Evolutionary conservation across 768 basidiomycete species (phyloP).

Genomic region (Pholiota microspora): DNA sequence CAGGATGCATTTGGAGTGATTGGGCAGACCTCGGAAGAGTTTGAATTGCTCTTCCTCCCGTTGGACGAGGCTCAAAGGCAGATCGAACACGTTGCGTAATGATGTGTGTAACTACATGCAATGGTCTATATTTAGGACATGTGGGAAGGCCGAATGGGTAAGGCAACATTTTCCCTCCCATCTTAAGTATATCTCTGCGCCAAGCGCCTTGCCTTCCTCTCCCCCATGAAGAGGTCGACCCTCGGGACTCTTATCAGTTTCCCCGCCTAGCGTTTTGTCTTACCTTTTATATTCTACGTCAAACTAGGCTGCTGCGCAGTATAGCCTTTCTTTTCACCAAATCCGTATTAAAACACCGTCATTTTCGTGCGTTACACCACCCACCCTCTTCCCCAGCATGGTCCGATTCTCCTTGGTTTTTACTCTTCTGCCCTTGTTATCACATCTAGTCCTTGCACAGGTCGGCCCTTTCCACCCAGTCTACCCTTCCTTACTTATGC

Average conservation of each 20-base stretch:
- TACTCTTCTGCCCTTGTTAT: slow-evolving; percentile 2
- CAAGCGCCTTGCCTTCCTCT: neutral
- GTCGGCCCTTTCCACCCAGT: neutral
- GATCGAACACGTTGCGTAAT: slow-evolving; percentile 23
- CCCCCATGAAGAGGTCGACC: slow-evolving; percentile 4
- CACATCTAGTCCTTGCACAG: neutral
- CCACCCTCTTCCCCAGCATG: slow-evolving; percentile 5
- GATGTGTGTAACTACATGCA: slow-evolving; percentile 1
- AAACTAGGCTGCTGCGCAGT: slow-evolving; percentile 7
- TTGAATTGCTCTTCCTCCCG: slow-evolving; percentile 70
- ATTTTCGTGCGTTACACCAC: neutral
- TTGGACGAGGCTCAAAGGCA: slow-evolving; percentile 19
- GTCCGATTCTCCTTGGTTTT: slow-evolving; percentile 3
- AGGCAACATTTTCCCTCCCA: neutral
- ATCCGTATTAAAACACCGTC: neutral
- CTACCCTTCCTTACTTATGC: neutral
- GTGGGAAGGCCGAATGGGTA: neutral
- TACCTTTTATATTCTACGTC: neutral
- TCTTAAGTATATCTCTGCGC: neutral
- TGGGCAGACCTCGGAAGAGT: slow-evolving; percentile 76
- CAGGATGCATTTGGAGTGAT: slow-evolving; percentile 94
- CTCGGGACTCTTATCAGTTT: slow-evolving; percentile 1
- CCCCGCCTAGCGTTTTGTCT: neutral
- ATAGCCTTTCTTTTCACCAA: neutral
- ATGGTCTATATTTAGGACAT: neutral